Conservation (phyloP, 768 basidiomycete species). For the Termitomyces sp. region DNA sequence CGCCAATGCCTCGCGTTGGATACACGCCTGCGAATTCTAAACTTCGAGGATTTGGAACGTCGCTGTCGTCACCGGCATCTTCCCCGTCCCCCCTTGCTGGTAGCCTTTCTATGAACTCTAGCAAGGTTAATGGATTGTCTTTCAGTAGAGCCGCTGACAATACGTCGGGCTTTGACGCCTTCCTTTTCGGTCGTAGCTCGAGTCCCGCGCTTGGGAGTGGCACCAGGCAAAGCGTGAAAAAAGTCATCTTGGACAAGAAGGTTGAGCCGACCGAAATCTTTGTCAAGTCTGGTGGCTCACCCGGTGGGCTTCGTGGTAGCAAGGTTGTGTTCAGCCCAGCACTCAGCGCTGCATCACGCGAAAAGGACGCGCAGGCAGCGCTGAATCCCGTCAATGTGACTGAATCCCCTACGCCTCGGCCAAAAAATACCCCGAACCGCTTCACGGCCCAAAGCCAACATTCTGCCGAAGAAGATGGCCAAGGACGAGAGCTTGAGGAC, state of each 20-base stretch:
- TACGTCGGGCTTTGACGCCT: conserved; percentile 50
- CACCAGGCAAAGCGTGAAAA: conserved; percentile 82
- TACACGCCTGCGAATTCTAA: conserved; percentile 66
- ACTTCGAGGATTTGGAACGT: conserved; percentile 64
- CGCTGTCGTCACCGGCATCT: conserved; percentile 36
- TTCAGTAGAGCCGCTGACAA: conserved; percentile 44
- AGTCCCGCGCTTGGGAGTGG: conserved; percentile 68
- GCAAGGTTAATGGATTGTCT: conserved; percentile 51
- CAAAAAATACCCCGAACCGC: conserved; percentile 35
- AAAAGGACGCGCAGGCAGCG: conserved; percentile 53
- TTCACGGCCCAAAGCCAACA: conserved; percentile 32
- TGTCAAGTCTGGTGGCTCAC: conserved; percentile 40
- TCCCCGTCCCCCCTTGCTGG: conserved; percentile 29
- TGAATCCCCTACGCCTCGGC: conserved; percentile 34
- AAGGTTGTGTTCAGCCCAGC: conserved; percentile 75
- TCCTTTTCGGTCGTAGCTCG: conserved; percentile 55
- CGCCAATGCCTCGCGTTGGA: conserved; percentile 63
- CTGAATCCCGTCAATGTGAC: conserved; percentile 20
- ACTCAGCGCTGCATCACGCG: conserved; percentile 68
- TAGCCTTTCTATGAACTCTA: conserved; percentile 45
- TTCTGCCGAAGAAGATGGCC: conserved; percentile 15
- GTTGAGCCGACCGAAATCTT: conserved; percentile 72
- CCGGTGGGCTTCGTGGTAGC: conserved; percentile 37
- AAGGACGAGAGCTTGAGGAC: conserved; percentile 48
- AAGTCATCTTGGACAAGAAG: conserved; percentile 84